phyloP scores from a whole-genome alignment of 2,329 filamentous ascomycete genomes.

The Apiospora phragmitis region DNA sequence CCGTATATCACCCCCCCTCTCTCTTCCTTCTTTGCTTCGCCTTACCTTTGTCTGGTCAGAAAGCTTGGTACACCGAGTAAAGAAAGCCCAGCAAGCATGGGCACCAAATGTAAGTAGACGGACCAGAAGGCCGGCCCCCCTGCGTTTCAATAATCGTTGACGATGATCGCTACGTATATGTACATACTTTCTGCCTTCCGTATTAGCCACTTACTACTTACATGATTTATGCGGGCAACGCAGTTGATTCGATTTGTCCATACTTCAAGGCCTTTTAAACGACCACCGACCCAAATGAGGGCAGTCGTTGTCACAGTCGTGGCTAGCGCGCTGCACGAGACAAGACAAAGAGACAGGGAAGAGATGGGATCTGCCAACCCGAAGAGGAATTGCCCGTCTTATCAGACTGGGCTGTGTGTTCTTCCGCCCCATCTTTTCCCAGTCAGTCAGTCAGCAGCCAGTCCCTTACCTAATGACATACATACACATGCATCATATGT shows the following conservation, averaged over 20 bases:
- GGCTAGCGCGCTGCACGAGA: conserved; percentile 10
- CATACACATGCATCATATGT: not conserved
- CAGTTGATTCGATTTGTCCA: conserved; percentile 2
- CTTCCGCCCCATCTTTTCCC: not conserved
- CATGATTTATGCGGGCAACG: not conserved
- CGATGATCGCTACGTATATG: not conserved
- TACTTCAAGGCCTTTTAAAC: not conserved
- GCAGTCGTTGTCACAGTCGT: conserved; percentile 9
- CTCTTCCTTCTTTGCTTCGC: not conserved
- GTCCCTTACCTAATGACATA: not conserved
- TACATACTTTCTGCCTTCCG: not conserved
- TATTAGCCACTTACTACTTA: not conserved
- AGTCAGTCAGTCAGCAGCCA: not conserved
- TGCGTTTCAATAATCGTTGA: not conserved
- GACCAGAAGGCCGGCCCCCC: not conserved
- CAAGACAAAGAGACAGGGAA: conserved; percentile 1
- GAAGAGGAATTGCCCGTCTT: not conserved
- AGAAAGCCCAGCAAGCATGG: not conserved
- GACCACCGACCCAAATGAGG: not conserved
- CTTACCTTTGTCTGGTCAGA: not conserved
- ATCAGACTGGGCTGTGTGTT: not conserved
- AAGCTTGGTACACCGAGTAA: conserved; percentile 5
- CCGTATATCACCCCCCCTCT: not conserved
- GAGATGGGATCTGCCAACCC: conserved; percentile 3
- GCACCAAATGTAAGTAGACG: not conserved